Percentiles rank a stretch among this genome's conserved stretches.
Conservation (phyloP, 2,329 filamentous ascomycete genomes). For the Endocalyx cinctus region DNA sequence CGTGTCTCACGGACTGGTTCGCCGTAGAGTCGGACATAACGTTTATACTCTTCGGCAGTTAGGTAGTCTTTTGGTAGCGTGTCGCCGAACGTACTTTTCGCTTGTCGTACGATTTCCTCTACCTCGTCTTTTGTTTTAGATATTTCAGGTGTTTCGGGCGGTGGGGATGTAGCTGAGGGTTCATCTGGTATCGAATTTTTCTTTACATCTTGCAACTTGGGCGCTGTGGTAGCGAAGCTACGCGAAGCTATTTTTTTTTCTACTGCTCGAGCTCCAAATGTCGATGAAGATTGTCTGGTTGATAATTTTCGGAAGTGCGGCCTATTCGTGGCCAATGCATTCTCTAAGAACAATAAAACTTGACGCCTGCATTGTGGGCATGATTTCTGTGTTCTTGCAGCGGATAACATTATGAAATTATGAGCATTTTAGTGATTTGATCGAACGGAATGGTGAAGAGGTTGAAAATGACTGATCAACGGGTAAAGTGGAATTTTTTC, state of each 20-base stretch:
- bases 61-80: slow-evolving; percentile 69
- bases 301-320: too few relatives aligned
- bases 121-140: too few relatives aligned
- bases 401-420: neutral
- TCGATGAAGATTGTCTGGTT: too few relatives aligned
- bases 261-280: too few relatives aligned
- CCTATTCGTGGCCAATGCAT: too few relatives aligned
- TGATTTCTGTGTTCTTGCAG: neutral
- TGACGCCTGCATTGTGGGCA: neutral
- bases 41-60: slow-evolving; percentile 61
- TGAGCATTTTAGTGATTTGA: neutral
- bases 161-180: neutral
- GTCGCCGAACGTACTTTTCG: slow-evolving; percentile 72
- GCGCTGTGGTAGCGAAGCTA: too few relatives aligned
- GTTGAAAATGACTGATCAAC: too few relatives aligned
- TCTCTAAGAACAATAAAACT: neutral
- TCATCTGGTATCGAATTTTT: too few relatives aligned
- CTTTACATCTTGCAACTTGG: too few relatives aligned
- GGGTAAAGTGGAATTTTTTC: too few relatives aligned
- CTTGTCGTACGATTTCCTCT: slow-evolving; percentile 63
- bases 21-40: slow-evolving; percentile 81
- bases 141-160: slow-evolving; percentile 7
- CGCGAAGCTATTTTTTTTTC: too few relatives aligned
- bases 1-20: slow-evolving; percentile 60
- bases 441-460: neutral